A percentile compares a stretch with the other conserved stretches of the same genome.
phyloP scores from a whole-genome alignment of 164 flowering plant genomes.

The Brasenia schreberi region DNA sequence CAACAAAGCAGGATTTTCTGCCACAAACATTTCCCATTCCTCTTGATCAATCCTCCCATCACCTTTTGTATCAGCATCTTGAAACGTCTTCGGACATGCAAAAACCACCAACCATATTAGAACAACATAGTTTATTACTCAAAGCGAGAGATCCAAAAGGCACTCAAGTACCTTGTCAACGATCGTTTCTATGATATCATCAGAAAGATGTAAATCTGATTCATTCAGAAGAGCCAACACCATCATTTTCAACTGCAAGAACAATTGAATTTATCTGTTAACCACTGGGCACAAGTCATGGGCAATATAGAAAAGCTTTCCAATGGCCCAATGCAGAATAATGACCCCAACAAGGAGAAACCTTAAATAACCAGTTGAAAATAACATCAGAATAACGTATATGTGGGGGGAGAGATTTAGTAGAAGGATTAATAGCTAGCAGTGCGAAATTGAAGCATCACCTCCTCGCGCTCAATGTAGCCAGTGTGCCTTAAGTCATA shows the following conservation, averaged over 20 bases:
- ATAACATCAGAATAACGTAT: not conserved
- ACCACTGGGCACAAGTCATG: too few species aligned
- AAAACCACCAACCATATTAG: too few species aligned
- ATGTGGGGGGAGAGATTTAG: too few species aligned
- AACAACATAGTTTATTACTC: too few species aligned
- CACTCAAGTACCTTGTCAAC: constrained; percentile 31
- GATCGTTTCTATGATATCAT: constrained; percentile 57
- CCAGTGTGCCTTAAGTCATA: constrained; percentile 71
- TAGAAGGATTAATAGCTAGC: too few species aligned
- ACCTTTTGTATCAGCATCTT: constrained; percentile 50
- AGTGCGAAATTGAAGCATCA: constrained; percentile 10
- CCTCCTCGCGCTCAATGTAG: constrained; percentile 75
- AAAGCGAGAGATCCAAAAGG: not conserved
- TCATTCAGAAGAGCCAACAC: constrained; percentile 69
- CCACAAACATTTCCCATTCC: constrained; percentile 65
- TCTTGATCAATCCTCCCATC: constrained; percentile 66
- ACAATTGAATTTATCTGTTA: too few species aligned
- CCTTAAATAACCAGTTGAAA: not conserved
- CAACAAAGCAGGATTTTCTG: constrained; percentile 40
- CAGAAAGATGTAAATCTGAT: constrained; percentile 56
- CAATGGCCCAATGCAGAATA: not conserved
- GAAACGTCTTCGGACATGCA: constrained; percentile 27
- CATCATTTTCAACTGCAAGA: constrained; percentile 50
- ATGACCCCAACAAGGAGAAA: not conserved
- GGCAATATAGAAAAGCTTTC: not conserved